A percentile compares a stretch with the other conserved stretches of the same genome.
Evolutionary conservation across 192 early-diverging fungal species (phyloP).

Genomic region (Coemansia sp.): DNA sequence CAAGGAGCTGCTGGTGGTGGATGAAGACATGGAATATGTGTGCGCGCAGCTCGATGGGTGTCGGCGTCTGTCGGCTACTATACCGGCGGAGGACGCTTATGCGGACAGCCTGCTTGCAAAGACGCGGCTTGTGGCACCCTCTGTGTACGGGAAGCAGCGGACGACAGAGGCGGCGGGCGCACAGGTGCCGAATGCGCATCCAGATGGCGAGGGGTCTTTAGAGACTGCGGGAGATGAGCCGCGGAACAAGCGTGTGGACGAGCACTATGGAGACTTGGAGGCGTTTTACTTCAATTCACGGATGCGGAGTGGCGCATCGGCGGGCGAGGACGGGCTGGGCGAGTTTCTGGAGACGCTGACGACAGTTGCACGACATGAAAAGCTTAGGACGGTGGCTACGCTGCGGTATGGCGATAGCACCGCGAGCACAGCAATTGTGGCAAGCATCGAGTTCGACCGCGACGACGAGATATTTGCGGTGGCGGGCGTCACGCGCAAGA

Average conservation of each 20-base stretch:
- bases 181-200: constrained; percentile 39
- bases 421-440: constrained; percentile 76
- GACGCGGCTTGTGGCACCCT: background rate
- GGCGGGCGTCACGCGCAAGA: constrained; percentile 87
- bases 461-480: constrained; percentile 94
- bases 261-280: constrained; percentile 71
- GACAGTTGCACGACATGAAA: constrained; percentile 66
- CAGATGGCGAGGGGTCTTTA: background rate
- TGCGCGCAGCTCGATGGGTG: constrained; percentile 43
- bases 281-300: constrained; percentile 69
- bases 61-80: background rate
- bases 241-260: constrained; percentile 51
- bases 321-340: constrained; percentile 32
- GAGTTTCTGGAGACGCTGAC: constrained; percentile 62
- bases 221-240: constrained; percentile 1
- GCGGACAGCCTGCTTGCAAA: constrained; percentile 15
- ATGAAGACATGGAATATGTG: constrained; percentile 43
- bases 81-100: constrained; percentile 13
- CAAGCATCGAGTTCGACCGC: constrained; percentile 90
- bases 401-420: constrained; percentile 78
- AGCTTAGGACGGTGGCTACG: constrained; percentile 72
- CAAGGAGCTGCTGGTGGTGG: constrained; percentile 44
- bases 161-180: constrained; percentile 21
- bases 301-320: constrained; percentile 39
- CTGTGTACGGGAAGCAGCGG: constrained; percentile 5